Conservation (phyloP, 495 filamentous ascomycete species). For the Penicillium desertorum region DNA sequence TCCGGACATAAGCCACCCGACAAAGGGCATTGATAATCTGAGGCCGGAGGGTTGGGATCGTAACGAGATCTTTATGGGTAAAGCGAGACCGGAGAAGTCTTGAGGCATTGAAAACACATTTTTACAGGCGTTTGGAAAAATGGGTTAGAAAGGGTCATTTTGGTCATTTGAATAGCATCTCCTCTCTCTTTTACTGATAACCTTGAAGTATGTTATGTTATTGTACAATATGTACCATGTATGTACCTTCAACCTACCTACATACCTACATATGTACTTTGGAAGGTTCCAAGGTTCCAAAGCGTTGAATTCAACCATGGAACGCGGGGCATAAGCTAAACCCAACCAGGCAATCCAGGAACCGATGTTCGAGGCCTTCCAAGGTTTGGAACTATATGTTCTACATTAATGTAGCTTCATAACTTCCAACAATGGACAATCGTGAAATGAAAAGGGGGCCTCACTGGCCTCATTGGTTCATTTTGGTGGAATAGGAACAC, state of each 20-base stretch:
- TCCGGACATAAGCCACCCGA: conserved; percentile 59
- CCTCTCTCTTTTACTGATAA: not conserved
- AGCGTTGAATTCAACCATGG: conserved; percentile 6
- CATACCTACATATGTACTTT: no score
- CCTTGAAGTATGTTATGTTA: not conserved
- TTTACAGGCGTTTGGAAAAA: not conserved
- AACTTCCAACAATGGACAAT: not conserved
- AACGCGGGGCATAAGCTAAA: conserved; percentile 15
- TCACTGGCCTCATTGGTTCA: not conserved
- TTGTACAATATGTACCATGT: no score
- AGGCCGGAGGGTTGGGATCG: conserved; percentile 79
- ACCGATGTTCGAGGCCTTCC: conserved; percentile 1
- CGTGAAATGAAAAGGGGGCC: not conserved
- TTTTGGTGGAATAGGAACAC: not conserved
- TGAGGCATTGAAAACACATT: not conserved
- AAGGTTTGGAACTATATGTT: conserved; percentile 3
- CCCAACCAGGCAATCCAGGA: conserved; percentile 12
- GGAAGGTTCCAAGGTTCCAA: not conserved
- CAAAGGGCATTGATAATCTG: conserved; percentile 66
- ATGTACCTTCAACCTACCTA: no score
- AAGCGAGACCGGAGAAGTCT: not conserved
- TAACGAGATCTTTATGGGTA: conserved; percentile 59
- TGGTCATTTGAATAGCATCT: not conserved
- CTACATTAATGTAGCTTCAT: not conserved
- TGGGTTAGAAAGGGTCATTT: not conserved